Evolutionary conservation across 805 yeast species (phyloP).

Genomic region (Wickerhamomyces rabaulensis): DNA sequence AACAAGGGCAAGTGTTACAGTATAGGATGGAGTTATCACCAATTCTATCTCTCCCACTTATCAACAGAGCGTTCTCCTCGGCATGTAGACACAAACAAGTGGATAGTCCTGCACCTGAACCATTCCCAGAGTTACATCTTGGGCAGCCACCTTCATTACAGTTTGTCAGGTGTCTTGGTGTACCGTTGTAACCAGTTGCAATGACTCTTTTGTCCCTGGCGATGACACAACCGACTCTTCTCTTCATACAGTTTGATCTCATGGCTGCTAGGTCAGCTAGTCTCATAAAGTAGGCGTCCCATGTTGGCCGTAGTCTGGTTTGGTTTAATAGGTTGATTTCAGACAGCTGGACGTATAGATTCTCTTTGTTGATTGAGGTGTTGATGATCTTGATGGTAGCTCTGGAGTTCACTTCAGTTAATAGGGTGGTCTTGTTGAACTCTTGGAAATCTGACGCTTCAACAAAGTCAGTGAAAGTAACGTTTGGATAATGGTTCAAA

Average conservation of each 20-base stretch:
- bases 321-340: slow-evolving; percentile 41
- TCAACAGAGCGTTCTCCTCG: slow-evolving; percentile 92
- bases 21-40: slow-evolving; percentile 63
- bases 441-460: slow-evolving; percentile 30
- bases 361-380: slow-evolving; percentile 31
- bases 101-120: slow-evolving; percentile 57
- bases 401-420: slow-evolving; percentile 38
- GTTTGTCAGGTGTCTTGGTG: slow-evolving; percentile 81
- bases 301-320: slow-evolving; percentile 74
- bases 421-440: slow-evolving; percentile 19
- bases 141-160: slow-evolving; percentile 96
- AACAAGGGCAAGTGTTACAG: slow-evolving; percentile 96
- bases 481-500: slow-evolving; percentile 21
- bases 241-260: slow-evolving; percentile 93
- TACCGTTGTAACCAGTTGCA: slow-evolving; percentile 97
- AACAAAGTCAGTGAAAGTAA: slow-evolving; percentile 31
- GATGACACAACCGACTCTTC: slow-evolving; percentile 94
- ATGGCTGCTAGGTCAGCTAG: slow-evolving; percentile 90
- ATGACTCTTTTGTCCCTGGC: slow-evolving; percentile 81
- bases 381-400: slow-evolving; percentile 60
- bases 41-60: slow-evolving; percentile 87
- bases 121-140: slow-evolving; percentile 72
- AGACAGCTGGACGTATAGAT: slow-evolving; percentile 34
- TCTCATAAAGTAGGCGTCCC: slow-evolving; percentile 96
- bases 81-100: slow-evolving; percentile 96